Percentiles rank a stretch among this genome's conserved stretches.
Conservation (phyloP, 169 alveolate genomes). For the Plasmodium adleri region DNA sequence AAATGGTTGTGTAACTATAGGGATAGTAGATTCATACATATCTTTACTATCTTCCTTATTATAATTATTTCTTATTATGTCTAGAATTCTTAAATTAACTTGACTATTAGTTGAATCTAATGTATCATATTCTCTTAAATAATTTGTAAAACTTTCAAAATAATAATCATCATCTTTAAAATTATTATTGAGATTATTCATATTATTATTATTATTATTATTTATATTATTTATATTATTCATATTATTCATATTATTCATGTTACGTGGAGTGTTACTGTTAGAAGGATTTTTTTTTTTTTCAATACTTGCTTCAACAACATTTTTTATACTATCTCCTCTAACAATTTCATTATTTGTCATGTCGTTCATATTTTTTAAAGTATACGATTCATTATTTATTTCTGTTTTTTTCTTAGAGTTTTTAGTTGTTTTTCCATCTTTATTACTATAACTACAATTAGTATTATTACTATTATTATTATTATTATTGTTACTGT, state of each 20-base stretch:
- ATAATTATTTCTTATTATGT: slow-evolving; percentile 18
- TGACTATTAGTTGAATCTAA: slow-evolving; percentile 13
- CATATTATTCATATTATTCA: no score
- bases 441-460: background rate
- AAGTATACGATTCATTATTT: no score
- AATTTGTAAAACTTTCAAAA: background rate
- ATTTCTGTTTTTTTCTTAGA: no score
- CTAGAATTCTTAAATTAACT: slow-evolving; percentile 27
- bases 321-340: no score
- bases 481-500: background rate
- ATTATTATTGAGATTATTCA: background rate
- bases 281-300: no score
- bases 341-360: no score
- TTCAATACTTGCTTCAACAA: no score
- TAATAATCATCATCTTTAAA: slow-evolving; percentile 4
- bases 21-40: slow-evolving; percentile 5
- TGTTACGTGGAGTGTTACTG: no score
- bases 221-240: background rate
- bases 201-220: background rate
- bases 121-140: background rate
- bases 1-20: background rate
- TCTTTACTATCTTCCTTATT: slow-evolving; percentile 14
- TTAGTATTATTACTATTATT: background rate
- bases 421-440: no score
- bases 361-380: no score